Conservation (phyloP, 139 green algal species). For the Auxenochlorella protothecoides region DNA sequence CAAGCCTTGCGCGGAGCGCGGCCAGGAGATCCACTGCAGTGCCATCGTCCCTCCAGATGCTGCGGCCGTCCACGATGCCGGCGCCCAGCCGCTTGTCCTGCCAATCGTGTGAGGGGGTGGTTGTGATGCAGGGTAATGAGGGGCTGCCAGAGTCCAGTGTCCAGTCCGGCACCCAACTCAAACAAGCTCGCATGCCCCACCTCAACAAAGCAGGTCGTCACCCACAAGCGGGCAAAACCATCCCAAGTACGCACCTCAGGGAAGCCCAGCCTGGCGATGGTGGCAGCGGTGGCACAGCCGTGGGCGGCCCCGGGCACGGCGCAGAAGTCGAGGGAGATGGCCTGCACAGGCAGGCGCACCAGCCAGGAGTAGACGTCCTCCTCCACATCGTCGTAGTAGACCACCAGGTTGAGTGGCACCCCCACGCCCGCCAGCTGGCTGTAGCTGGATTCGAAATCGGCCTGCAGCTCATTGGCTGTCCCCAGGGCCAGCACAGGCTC, state of each 20-base stretch:
- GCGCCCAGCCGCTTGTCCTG: constrained; percentile 65
- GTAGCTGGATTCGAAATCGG: constrained; percentile 44
- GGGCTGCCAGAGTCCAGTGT: neutral
- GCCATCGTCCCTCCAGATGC: constrained; percentile 61
- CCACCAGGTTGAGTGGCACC: constrained; percentile 59
- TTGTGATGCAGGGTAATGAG: neutral
- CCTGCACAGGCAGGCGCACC: constrained; percentile 51
- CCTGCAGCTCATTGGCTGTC: constrained; percentile 16
- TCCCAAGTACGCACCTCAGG: constrained; percentile 4
- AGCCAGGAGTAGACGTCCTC: constrained; percentile 54
- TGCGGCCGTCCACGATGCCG: constrained; percentile 76
- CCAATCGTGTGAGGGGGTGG: neutral
- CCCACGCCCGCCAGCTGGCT: constrained; percentile 31
- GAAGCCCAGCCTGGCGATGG: constrained; percentile 56
- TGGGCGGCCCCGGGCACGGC: constrained; percentile 45
- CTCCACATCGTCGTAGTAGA: constrained; percentile 61
- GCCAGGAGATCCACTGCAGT: constrained; percentile 15
- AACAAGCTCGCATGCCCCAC: neutral
- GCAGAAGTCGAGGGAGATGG: constrained; percentile 69
- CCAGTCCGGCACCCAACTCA: neutral
- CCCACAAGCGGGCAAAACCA: neutral
- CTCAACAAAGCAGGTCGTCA: neutral
- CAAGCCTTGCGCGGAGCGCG: constrained; percentile 31
- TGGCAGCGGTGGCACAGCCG: constrained; percentile 39
- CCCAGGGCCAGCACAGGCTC: constrained; percentile 61